Evolutionary conservation across 2,329 filamentous ascomycete species (phyloP), one percentile per base, ranked within the genome.

Genomic region (Zarea fungicola): DNA sequence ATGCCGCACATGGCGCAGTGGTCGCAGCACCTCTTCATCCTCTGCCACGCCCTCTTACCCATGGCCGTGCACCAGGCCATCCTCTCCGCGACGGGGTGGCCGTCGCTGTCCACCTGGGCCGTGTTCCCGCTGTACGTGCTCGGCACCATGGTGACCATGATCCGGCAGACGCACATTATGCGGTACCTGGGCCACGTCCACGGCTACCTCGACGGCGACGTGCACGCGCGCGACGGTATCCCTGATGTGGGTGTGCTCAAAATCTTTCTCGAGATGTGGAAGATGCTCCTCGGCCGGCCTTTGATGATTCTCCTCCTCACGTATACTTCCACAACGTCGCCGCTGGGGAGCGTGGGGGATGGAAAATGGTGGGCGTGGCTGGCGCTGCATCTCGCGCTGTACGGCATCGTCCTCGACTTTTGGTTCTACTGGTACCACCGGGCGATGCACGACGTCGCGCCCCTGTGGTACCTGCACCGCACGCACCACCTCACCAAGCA

Each of bases 401-500:
- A 67, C 51, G 59, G 61, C 3, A 62, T 71, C 43, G 55, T 68
- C 16, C 59, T 70, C n/a, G 68, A 70, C 52, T 67, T 67, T 40
- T 71, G 63, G 62, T 68, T 67, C 55, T 68, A 68, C 56, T 59
- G 63, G 60, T 70, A 70, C 49, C 68, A 71, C 55, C 64, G 69
- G 3, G 35, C 60, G 16, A 70, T 70, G 66, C 69, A 72, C 53
- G 69, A 71, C 37, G 46, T 65, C 16, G 55, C 57, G 19, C 50
- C 44, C 1, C 62, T 72, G 13, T 72, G 69, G 69, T 42, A 37
- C 25, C 54, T 49, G 47, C 70, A 73, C 59, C 65, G 69, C 42
- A 71, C 67, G 1, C 70, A 73, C 48, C 70, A 73, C 53, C 56
- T 72, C 3, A 71, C 68, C 37, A 72, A 72, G 51, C 69, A 72